Percentiles rank a stretch among this genome's conserved stretches.
Conservation (phyloP, 371 early-diverging fungal species). For the Saksenaea oblongispora region DNA sequence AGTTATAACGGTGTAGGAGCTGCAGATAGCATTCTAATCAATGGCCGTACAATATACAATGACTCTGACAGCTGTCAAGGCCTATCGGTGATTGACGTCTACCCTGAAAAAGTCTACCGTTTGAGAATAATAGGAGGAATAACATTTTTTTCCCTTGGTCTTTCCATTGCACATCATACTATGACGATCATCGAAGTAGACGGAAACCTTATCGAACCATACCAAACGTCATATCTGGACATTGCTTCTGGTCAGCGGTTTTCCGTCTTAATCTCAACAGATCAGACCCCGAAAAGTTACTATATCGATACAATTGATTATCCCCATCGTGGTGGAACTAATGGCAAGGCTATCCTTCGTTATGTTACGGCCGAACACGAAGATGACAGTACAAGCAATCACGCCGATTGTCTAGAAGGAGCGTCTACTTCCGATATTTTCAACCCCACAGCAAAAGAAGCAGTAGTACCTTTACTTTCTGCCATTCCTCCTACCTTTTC, state of each 20-base stretch:
- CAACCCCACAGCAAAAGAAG: not conserved
- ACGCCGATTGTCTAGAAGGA: not conserved
- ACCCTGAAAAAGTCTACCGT: conserved; percentile 37
- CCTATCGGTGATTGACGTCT: conserved; percentile 33
- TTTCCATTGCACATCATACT: conserved; percentile 40
- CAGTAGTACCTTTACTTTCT: not conserved
- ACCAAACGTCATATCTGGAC: conserved; percentile 10
- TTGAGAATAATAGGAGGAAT: conserved; percentile 42
- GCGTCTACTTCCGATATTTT: not conserved
- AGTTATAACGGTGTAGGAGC: conserved; percentile 26
- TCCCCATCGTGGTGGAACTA: not conserved
- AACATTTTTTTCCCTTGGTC: conserved; percentile 30
- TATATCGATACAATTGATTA: conserved; percentile 12
- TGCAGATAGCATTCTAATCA: conserved; percentile 44
- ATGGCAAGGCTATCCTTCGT: conserved; percentile 19
- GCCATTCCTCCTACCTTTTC: conserved; percentile 6
- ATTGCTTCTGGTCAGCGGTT: conserved; percentile 29
- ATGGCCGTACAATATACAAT: conserved; percentile 37
- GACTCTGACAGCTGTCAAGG: conserved; percentile 22
- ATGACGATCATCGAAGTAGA: conserved; percentile 53
- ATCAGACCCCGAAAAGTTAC: conserved; percentile 13
- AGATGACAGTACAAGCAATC: not conserved
- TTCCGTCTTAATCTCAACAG: conserved; percentile 20
- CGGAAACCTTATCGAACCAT: conserved; percentile 25
- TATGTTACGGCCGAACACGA: conserved; percentile 2